A percentile compares a stretch with the other conserved stretches of the same genome.
Conservation (phyloP, 2,329 filamentous ascomycete species). For the Epichloe uncinata region DNA sequence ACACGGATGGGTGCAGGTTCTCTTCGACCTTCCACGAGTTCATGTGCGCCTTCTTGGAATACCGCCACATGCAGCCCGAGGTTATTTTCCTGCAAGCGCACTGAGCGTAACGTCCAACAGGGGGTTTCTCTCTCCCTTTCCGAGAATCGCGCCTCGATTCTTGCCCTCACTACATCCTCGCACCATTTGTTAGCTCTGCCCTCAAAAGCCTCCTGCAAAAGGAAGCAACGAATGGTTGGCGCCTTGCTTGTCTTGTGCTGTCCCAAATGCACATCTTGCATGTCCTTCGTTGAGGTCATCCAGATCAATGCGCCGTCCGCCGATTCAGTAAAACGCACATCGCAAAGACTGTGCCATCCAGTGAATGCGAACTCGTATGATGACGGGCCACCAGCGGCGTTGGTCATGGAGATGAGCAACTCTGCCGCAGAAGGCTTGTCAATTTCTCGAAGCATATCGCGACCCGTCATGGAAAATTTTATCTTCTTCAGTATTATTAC, state of each 20-base stretch:
- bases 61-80: slow-evolving; percentile 52
- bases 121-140: slow-evolving; percentile 71
- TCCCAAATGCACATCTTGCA: slow-evolving; percentile 40
- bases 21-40: slow-evolving; percentile 48
- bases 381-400: slow-evolving; percentile 45
- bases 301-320: slow-evolving; percentile 51
- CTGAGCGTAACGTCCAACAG: slow-evolving; percentile 69
- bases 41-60: slow-evolving; percentile 54
- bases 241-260: slow-evolving; percentile 28
- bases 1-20: slow-evolving; percentile 58
- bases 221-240: slow-evolving; percentile 52
- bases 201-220: slow-evolving; percentile 65
- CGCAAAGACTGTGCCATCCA: slow-evolving; percentile 55
- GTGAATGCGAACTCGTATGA: slow-evolving; percentile 62
- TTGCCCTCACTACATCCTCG: slow-evolving; percentile 78
- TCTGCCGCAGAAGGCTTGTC: slow-evolving; percentile 62
- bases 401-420: slow-evolving; percentile 50
- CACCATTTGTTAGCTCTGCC: slow-evolving; percentile 62
- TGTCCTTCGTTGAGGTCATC: slow-evolving; percentile 50
- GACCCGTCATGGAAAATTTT: slow-evolving; percentile 50
- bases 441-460: slow-evolving; percentile 69
- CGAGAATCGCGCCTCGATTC: slow-evolving; percentile 71
- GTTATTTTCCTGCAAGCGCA: slow-evolving; percentile 46
- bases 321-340: slow-evolving; percentile 62
- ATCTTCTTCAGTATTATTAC: slow-evolving; percentile 65